Percentiles rank a stretch among this genome's conserved stretches.
Evolutionary conservation across 2,329 filamentous ascomycete species (phyloP).

Genomic region (Botrytis hyacinthi): DNA sequence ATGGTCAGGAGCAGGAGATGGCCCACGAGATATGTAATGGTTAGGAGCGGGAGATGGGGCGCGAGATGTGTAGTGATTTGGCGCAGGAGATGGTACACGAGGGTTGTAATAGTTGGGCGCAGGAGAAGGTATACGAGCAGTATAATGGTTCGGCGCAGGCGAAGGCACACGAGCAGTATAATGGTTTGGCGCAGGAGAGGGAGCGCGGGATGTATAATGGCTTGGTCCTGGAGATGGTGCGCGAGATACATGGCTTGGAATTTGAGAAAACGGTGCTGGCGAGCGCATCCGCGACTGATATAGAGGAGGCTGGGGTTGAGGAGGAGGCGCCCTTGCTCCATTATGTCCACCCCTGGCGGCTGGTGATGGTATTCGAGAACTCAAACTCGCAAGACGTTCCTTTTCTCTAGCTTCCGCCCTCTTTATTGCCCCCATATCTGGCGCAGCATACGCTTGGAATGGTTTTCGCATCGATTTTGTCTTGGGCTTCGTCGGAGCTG

Average conservation of each 20-base stretch:
- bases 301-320: conserved; percentile 33
- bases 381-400: conserved; percentile 32
- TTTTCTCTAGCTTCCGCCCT: conserved; percentile 39
- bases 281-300: conserved; percentile 42
- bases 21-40: not conserved
- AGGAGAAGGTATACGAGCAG: not conserved
- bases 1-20: not conserved
- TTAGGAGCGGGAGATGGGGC: not conserved
- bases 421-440: conserved; percentile 62
- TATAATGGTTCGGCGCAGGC: conserved; percentile 3
- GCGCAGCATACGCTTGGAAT: conserved; percentile 65
- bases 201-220: conserved; percentile 41
- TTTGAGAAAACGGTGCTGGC: conserved; percentile 37
- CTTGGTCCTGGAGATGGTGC: conserved; percentile 17
- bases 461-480: conserved; percentile 64
- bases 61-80: not conserved
- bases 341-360: conserved; percentile 29
- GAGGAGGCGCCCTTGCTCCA: conserved; percentile 32
- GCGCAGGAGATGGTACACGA: not conserved
- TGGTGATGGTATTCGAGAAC: conserved; percentile 33
- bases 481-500: conserved; percentile 41
- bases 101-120: not conserved
- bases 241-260: conserved; percentile 10
- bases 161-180: conserved; percentile 37
- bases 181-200: conserved; percentile 37